Evolutionary conservation across 371 early-diverging fungal species (phyloP).

Genomic region (Smittium mucronatum): DNA sequence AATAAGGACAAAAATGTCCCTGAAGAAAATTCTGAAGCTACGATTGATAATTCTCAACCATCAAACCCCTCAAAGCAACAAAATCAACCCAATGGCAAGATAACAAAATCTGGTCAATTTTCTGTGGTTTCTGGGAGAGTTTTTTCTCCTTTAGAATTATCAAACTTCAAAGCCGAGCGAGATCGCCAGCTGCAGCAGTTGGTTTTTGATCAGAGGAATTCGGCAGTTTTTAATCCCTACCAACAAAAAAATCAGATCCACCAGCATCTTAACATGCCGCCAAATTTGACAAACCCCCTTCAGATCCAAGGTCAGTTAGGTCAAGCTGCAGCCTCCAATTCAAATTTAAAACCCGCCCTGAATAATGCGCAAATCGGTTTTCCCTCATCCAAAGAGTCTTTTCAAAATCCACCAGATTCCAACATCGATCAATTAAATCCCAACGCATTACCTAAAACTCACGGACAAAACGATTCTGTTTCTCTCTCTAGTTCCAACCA

Average conservation of each 20-base stretch:
- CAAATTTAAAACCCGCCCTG: no score
- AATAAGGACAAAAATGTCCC: not conserved
- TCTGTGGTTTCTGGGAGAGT: slow-evolving; percentile 13
- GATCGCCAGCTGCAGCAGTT: slow-evolving; percentile 57
- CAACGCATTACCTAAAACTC: no score
- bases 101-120: no score
- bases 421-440: not conserved
- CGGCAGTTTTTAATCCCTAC: slow-evolving; percentile 33
- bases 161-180: slow-evolving; percentile 51
- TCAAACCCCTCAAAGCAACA: not conserved
- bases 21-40: not conserved
- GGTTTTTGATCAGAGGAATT: slow-evolving; percentile 49
- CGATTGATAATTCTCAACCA: not conserved
- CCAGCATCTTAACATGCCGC: not conserved
- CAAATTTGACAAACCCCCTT: not conserved
- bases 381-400: not conserved
- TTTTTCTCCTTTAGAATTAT: slow-evolving; percentile 57
- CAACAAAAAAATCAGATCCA: slow-evolving; percentile 6
- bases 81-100: not conserved
- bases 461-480: no score
- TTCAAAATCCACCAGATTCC: not conserved
- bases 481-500: no score
- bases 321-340: no score
- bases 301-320: not conserved
- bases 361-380: no score